Percentiles rank a stretch among this genome's conserved stretches.
Conservation (phyloP, 1,284 basidiomycete species). For the Paramarasmius palmivorus region DNA sequence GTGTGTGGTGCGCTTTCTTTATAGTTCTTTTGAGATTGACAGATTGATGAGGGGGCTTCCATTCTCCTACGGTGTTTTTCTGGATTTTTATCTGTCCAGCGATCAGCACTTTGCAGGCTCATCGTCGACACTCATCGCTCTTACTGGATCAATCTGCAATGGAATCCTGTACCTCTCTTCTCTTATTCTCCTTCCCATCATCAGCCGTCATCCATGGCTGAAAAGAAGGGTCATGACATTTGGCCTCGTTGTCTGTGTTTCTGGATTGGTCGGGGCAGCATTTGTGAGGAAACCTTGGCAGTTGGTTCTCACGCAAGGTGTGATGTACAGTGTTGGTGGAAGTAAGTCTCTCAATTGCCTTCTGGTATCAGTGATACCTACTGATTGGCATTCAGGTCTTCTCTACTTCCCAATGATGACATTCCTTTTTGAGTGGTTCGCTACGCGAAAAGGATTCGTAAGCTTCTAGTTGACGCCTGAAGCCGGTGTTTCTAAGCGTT, state of each 20-base stretch:
- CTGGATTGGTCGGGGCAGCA: slow-evolving; percentile 15
- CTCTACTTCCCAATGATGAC: background rate
- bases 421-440: background rate
- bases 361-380: background rate
- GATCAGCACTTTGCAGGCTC: slow-evolving; percentile 5
- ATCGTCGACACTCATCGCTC: slow-evolving; percentile 11
- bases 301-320: slow-evolving; percentile 15
- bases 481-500: background rate
- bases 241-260: slow-evolving; percentile 11
- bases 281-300: slow-evolving; percentile 8
- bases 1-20: too few species aligned
- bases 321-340: slow-evolving; percentile 14
- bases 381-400: background rate
- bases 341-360: slow-evolving; percentile 3
- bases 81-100: slow-evolving; percentile 12
- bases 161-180: slow-evolving; percentile 14
- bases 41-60: slow-evolving; percentile 17
- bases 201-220: slow-evolving; percentile 9
- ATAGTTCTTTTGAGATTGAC: too few species aligned
- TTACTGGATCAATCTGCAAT: slow-evolving; percentile 13
- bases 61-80: slow-evolving; percentile 15
- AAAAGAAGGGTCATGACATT: slow-evolving; percentile 11
- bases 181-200: slow-evolving; percentile 9
- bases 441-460: background rate
- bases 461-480: background rate